A percentile compares a stretch with the other conserved stretches of the same genome.
These are phyloP conservation scores for Fraxinus angustifolia DNA, from an alignment of 305 asterid species.

Conservation along the genomic window DNA sequence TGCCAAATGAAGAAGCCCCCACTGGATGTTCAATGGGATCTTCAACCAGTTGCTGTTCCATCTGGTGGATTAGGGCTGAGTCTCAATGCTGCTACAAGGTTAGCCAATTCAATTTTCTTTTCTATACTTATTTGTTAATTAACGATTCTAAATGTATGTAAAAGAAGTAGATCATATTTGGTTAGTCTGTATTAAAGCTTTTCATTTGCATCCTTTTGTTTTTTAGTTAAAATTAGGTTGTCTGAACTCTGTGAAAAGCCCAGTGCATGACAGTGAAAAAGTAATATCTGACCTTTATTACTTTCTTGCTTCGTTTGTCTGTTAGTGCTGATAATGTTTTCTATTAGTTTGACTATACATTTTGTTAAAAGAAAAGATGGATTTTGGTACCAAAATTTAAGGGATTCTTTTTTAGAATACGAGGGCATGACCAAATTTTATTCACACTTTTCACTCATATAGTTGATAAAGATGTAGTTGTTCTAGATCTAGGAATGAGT, in stretches of 20 bases:
- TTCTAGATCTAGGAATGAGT: not conserved
- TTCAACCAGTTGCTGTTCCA: constrained; percentile 72
- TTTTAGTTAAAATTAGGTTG: not conserved
- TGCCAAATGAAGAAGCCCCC: constrained; percentile 76
- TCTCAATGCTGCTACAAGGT: constrained; percentile 65
- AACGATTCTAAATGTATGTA: not conserved
- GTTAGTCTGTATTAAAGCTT: not conserved
- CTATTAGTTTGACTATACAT: constrained; percentile 7
- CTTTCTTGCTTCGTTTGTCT: constrained; percentile 27
- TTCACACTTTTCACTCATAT: not conserved
- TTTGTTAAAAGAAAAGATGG: constrained; percentile 15
- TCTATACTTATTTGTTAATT: not conserved
- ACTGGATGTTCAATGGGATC: constrained; percentile 67
- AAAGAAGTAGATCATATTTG: not conserved
- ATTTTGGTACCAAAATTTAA: not conserved
- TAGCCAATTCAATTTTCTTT: constrained; percentile 6
- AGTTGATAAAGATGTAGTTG: not conserved
- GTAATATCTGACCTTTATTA: constrained; percentile 17
- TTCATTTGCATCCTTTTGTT: not conserved
- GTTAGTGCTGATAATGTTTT: constrained; percentile 4
- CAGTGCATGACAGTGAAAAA: constrained; percentile 23
- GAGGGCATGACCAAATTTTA: not conserved
- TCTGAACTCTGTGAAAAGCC: constrained; percentile 20
- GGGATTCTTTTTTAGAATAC: not conserved
- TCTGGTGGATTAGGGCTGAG: constrained; percentile 62